Evolutionary conservation across 75 land plant genomes (phyloP), one percentile per base, ranked within the genome.

Genomic region (Picea glauca): DNA sequence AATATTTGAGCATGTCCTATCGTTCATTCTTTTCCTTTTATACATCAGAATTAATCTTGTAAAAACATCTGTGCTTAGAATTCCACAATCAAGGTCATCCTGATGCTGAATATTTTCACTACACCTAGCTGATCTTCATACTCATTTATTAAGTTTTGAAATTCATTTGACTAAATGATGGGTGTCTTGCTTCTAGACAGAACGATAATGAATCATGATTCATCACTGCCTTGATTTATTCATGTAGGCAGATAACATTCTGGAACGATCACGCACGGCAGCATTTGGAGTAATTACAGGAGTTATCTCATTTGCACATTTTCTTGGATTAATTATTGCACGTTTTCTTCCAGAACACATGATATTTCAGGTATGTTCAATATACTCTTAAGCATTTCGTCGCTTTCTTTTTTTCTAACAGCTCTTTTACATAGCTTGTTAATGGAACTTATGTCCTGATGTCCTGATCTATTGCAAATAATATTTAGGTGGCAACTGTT

Each of bases 251-350:
- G 94, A 93, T 76, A 87, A 85, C 75, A 83, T 90, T 3, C 77
- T 83, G 15, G 89, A 88, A 46, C 54, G 68, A 2, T 82, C 79
- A 46, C 88, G 96, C 33, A 88, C 86, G 0, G 61, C 91, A 1
- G 90, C 86, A 12, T 87, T 93, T 62, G 96, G 96, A 57, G 65
- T 91, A 12, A 76, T 91, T 7, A 90, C 94, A 35, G 94, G 90
- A 26, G 72, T 87, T 46, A 66, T 78, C 31, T 87, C 92, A 3
- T 76, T 83, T 33, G 90, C 88, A 4, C 90, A 89, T 74, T 92
- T 91, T 62, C 80, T 70, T 38, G 96, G 90, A n/a, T 88, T 84
- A 23, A 58, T 88, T 57, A 78, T 79, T 20, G 82, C 94, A 72
- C 94, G 96, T 13, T 89, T 91, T 57, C 85, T 90, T 78, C 74